Base-by-base conservation (phyloP, 2,329 filamentous ascomycete species). In the Macroventuria anomochaeta region DNA sequence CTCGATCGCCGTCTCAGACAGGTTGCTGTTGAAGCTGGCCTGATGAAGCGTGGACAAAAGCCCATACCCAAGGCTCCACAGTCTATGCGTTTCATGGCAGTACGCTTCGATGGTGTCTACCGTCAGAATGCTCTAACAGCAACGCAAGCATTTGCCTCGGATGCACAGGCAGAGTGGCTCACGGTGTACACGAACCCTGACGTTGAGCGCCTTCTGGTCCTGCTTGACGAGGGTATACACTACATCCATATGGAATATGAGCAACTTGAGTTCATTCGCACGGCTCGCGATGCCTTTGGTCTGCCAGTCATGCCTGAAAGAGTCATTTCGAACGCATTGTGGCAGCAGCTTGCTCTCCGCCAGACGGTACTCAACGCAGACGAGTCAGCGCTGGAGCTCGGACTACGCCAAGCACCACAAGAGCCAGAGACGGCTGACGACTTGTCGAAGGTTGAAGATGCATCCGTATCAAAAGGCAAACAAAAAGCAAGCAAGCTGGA, bases 241-340 rank as follows among this genome's bases (percentile, higher is more conserved):
- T 85, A 85, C 68, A 76, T 84, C 3, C 83, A 85, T 64, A 77
- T 85, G 61, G 79, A 82, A 29, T 85, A 84, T 55, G 83, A 85
- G 59, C 81, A 84, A 55, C 68, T 85, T 7, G 81, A 85, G 55
- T 81, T 79, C 59, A 84, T 85, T 48, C 76, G 78, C 10, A 72
- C 67, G 42, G 75, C 81, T 18, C 76, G 77, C 37, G 83, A 85
- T 60, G 70, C 80, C 12, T 77, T 85, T 40, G 82, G 82, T 3
- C 67, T 84, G 2, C 81, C 81, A 2, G 77, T 84, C 28, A 75
- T 85, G 67, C 80, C 81, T 1, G 82, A 84, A 44, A 78, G 78
- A 47, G 80, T 84, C 39, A 80, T 84, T 31, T 80, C 77, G 3
- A 80, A 81, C 61, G 82, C 83, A 2, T 65, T 85, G 7, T 85